Percentiles rank a stretch among this genome's conserved stretches.
phyloP scores from a whole-genome alignment of 495 filamentous ascomycete genomes.

The Penicillium silybi region DNA sequence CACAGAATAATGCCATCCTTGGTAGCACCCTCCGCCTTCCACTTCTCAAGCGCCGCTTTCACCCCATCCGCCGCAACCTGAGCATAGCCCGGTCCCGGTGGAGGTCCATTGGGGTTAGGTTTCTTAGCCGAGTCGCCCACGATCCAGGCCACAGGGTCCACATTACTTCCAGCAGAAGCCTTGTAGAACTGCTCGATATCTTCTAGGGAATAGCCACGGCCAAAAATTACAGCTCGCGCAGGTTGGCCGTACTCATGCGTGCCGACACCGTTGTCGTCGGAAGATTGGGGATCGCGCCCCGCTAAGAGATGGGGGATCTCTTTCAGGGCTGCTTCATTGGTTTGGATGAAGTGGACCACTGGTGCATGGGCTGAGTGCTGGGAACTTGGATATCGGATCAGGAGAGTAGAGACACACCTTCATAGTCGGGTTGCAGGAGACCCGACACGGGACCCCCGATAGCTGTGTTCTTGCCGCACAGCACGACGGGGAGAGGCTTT shows the following conservation, averaged over 20 bases:
- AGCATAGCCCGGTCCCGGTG: conserved; percentile 12
- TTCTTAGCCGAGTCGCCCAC: conserved; percentile 11
- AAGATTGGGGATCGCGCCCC: conserved; percentile 21
- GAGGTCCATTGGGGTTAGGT: conserved; percentile 2
- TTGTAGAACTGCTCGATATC: conserved; percentile 16
- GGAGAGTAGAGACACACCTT: conserved; percentile 17
- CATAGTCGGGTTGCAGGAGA: conserved; percentile 25
- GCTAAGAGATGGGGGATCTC: conserved; percentile 27
- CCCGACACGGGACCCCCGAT: conserved; percentile 25
- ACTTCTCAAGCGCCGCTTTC: conserved; percentile 7
- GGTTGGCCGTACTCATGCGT: conserved; percentile 27
- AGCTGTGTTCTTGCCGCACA: conserved; percentile 20
- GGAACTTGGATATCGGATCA: not conserved
- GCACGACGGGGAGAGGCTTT: conserved; percentile 11
- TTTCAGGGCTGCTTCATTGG: conserved; percentile 12
- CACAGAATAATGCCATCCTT: conserved; percentile 13
- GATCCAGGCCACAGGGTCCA: conserved; percentile 15
- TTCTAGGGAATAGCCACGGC: conserved; percentile 19
- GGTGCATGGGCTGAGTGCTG: not conserved
- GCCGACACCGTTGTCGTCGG: conserved; percentile 20
- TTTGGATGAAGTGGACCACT: conserved; percentile 30
- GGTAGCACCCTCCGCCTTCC: conserved; percentile 11
- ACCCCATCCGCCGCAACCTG: conserved; percentile 2
- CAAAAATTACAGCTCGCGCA: conserved; percentile 29
- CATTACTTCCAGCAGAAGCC: conserved; percentile 1